A percentile compares a stretch with the other conserved stretches of the same genome.
Evolutionary conservation across 208 protist species (phyloP).

Genomic region (Herpetomonas samuelpessoai): DNA sequence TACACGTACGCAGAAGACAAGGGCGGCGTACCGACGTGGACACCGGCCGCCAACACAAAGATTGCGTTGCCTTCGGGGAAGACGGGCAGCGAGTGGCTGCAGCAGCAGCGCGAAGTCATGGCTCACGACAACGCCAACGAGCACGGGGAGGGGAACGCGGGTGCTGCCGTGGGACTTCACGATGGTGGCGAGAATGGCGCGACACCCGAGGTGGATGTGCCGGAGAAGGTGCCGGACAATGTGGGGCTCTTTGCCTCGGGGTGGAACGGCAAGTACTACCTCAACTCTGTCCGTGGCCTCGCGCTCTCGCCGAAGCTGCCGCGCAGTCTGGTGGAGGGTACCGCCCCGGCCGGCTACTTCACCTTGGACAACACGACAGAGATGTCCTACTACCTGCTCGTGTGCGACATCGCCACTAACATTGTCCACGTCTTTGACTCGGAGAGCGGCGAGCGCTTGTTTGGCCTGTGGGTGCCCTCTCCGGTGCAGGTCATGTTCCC

Average conservation of each 20-base stretch:
- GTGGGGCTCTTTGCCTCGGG: conserved; percentile 75
- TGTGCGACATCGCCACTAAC: conserved; percentile 72
- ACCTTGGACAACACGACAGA: conserved; percentile 26
- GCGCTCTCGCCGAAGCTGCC: conserved; percentile 75
- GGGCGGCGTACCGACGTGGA: conserved; percentile 25
- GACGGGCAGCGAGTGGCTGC: conserved; percentile 1
- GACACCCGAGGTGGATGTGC: conserved; percentile 2
- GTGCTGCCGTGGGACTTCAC: too few relatives aligned
- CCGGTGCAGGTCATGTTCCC: conserved; percentile 88
- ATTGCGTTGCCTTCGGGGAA: conserved; percentile 18
- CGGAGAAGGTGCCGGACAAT: conserved; percentile 28
- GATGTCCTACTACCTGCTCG: conserved; percentile 71
- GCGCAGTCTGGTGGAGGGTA: conserved; percentile 59
- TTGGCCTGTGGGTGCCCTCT: conserved; percentile 64
- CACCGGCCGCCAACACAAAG: conserved; percentile 43
- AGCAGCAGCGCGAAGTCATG: conserved; percentile 1
- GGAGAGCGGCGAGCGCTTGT: conserved; percentile 65
- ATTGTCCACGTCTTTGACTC: conserved; percentile 75
- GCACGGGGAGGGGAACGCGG: background rate
- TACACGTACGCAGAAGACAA: conserved; percentile 31
- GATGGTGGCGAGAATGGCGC: background rate
- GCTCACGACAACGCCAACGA: background rate
- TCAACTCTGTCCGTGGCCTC: conserved; percentile 80
- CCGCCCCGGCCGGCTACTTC: conserved; percentile 46
- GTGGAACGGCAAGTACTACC: conserved; percentile 63